phyloP scores from a whole-genome alignment of 2,329 filamentous ascomycete species.

The Exophiala spinifera region DNA sequence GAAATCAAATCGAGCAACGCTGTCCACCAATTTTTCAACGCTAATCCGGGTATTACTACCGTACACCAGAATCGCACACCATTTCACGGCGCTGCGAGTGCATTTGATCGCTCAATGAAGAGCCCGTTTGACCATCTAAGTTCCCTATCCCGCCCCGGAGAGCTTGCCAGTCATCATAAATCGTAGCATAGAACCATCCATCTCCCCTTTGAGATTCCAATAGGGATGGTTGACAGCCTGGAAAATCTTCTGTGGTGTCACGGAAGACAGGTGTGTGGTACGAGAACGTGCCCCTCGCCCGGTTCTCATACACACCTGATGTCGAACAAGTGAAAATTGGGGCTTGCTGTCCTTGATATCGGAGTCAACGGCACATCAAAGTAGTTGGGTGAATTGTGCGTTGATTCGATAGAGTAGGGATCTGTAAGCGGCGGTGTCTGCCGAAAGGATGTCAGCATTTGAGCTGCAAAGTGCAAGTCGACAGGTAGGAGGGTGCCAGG shows the following conservation, averaged over 20 bases:
- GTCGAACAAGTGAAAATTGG: slow-evolving; percentile 33
- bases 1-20: too few species aligned
- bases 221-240: background rate
- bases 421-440: slow-evolving; percentile 40
- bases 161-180: slow-evolving; percentile 2
- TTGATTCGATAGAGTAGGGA: slow-evolving; percentile 41
- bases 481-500: slow-evolving; percentile 3
- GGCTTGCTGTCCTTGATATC: slow-evolving; percentile 41
- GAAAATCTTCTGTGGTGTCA: background rate
- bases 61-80: background rate
- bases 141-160: background rate
- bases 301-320: slow-evolving; percentile 23
- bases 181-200: background rate
- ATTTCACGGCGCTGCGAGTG: background rate
- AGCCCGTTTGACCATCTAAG: slow-evolving; percentile 7
- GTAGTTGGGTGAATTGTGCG: slow-evolving; percentile 42
- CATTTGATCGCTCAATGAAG: background rate
- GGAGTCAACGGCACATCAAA: slow-evolving; percentile 43
- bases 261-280: background rate
- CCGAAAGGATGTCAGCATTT: slow-evolving; percentile 27
- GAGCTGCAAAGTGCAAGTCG: slow-evolving; percentile 20
- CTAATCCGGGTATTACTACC: too few species aligned
- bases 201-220: background rate
- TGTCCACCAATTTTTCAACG: too few species aligned
- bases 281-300: background rate